phyloP scores from a whole-genome alignment of 2,329 filamentous ascomycete species.

The Colletotrichum lentis region DNA sequence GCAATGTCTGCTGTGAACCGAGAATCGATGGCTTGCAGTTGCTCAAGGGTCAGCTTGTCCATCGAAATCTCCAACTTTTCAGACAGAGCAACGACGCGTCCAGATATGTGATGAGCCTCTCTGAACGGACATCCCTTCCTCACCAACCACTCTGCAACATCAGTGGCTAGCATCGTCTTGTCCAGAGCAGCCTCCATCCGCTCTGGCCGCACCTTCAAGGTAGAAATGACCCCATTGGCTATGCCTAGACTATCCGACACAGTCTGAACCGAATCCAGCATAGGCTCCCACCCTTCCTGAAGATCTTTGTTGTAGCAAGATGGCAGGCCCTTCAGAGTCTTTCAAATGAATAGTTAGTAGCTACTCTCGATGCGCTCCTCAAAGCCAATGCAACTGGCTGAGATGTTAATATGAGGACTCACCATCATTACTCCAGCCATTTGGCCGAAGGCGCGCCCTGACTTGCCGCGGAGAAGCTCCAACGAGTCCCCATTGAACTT shows the following conservation, averaged over 20 bases:
- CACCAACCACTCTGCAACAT: slow-evolving; percentile 70
- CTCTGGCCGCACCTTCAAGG: slow-evolving; percentile 69
- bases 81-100: slow-evolving; percentile 73
- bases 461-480: slow-evolving; percentile 46
- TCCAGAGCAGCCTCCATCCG: slow-evolving; percentile 76
- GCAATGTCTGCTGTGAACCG: slow-evolving; percentile 66
- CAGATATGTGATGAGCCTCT: slow-evolving; percentile 80
- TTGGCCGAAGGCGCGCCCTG: slow-evolving; percentile 52
- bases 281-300: slow-evolving; percentile 78
- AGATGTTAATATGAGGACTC: slow-evolving; percentile 42
- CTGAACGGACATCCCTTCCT: slow-evolving; percentile 75
- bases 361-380: slow-evolving; percentile 42
- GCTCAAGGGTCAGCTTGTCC: not conserved
- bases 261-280: slow-evolving; percentile 79
- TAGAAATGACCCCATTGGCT: slow-evolving; percentile 75
- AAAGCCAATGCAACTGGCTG: slow-evolving; percentile 39
- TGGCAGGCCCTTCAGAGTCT: slow-evolving; percentile 68
- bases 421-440: slow-evolving; percentile 69
- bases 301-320: slow-evolving; percentile 81
- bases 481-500: slow-evolving; percentile 42
- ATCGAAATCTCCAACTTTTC: slow-evolving; percentile 65
- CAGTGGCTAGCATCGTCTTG: slow-evolving; percentile 77
- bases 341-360: slow-evolving; percentile 41
- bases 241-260: slow-evolving; percentile 78
- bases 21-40: not conserved